These are phyloP conservation scores for Trifolium dubium DNA, from an alignment of 306 rosid genomes.

Conservation along the genomic window DNA sequence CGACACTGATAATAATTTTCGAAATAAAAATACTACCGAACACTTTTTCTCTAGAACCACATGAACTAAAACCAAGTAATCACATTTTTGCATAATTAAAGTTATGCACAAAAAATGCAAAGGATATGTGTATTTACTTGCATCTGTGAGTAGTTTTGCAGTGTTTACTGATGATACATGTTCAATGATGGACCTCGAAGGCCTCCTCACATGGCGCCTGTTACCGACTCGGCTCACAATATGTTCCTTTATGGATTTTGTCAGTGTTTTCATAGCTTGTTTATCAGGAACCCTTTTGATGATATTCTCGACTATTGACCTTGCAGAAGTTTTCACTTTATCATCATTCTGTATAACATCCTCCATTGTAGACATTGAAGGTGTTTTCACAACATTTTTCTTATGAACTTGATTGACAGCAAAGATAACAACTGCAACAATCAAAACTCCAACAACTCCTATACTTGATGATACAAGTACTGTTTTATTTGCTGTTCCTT, in stretches of 20 bases:
- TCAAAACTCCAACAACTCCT: conserved; percentile 56
- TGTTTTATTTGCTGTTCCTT: conserved; percentile 43
- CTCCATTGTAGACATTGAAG: conserved; percentile 33
- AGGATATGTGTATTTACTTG: conserved; percentile 66
- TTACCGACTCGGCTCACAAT: conserved; percentile 37
- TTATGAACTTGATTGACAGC: conserved; percentile 47
- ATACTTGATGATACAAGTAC: conserved; percentile 59
- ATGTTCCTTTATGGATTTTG: conserved; percentile 48
- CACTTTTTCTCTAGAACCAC: not conserved
- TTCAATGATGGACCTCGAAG: conserved; percentile 62
- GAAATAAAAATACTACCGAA: not conserved
- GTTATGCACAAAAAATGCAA: conserved; percentile 22
- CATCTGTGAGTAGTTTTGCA: conserved; percentile 86
- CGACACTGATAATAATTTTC: not conserved
- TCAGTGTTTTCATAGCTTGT: conserved; percentile 37
- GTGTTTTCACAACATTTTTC: conserved; percentile 42
- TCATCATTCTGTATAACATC: conserved; percentile 34
- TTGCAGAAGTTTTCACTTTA: conserved; percentile 39
- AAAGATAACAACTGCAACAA: conserved; percentile 66
- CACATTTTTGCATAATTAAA: not conserved
- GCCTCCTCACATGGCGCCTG: conserved; percentile 27
- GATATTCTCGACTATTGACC: conserved; percentile 44
- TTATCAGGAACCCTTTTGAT: conserved; percentile 46
- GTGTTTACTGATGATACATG: conserved; percentile 63
- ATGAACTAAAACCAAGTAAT: not conserved